Evolutionary conservation across 73 alveolate genomes (phyloP).

Genomic region (Tetrahymena borealis): DNA sequence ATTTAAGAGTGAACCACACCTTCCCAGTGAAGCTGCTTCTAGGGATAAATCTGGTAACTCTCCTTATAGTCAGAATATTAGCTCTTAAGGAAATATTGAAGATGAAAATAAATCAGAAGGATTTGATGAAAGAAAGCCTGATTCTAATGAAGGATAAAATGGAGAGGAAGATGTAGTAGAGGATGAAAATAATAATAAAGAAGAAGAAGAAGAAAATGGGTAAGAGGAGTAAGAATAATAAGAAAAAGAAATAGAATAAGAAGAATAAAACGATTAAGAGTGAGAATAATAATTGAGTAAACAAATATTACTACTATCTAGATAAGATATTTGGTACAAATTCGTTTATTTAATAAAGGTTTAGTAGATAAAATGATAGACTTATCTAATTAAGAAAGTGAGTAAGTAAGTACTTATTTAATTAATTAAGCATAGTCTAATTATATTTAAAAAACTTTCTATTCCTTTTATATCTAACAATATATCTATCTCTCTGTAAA

Average conservation of each 20-base stretch:
- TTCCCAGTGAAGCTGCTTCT: background rate
- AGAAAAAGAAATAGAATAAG: background rate
- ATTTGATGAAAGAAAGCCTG: background rate
- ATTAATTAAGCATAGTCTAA: no score
- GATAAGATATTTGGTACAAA: no score
- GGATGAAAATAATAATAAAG: background rate
- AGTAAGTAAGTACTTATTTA: no score
- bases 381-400: no score
- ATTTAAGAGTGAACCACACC: background rate
- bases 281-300: background rate
- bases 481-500: no score
- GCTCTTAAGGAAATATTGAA: background rate
- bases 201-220: background rate
- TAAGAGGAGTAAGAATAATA: background rate
- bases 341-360: no score
- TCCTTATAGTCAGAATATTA: background rate
- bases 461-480: no score
- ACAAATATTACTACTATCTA: background rate
- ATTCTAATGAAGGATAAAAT: background rate
- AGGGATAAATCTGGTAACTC: background rate
- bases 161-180: background rate
- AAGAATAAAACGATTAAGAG: background rate
- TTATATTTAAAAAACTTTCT: no score
- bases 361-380: no score
- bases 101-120: background rate